These are phyloP conservation scores for Phytopythium montanum DNA, from an alignment of 352 stramenopile genomes.

Conservation along the genomic window DNA sequence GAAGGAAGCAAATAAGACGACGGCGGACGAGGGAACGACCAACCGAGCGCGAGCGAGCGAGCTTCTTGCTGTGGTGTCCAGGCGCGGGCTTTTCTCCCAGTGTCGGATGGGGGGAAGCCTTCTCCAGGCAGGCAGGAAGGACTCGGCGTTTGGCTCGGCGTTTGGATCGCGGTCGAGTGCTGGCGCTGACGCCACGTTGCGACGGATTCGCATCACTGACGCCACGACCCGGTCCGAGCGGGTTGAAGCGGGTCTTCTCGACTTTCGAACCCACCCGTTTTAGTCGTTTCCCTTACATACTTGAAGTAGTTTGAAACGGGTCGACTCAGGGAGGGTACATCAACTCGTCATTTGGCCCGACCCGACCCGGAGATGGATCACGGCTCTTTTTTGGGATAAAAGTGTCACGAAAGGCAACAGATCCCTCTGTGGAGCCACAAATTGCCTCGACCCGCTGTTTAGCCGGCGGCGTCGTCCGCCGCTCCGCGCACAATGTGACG, in stretches of 20 bases:
- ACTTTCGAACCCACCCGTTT: constrained; percentile 1
- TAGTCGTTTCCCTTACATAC: background rate
- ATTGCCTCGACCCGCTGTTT: too few relatives aligned
- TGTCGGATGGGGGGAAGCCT: too few relatives aligned
- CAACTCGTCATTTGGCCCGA: background rate
- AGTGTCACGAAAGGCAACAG: background rate
- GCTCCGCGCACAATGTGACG: too few relatives aligned
- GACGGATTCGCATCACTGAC: constrained; percentile 16
- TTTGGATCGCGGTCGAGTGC: background rate
- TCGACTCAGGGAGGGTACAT: background rate
- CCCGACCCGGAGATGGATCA: background rate
- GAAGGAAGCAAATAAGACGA: too few relatives aligned
- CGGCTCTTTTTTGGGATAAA: background rate
- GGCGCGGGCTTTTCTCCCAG: too few relatives aligned
- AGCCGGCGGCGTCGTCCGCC: too few relatives aligned
- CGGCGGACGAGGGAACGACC: too few relatives aligned
- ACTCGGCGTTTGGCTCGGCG: too few relatives aligned
- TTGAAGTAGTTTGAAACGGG: background rate
- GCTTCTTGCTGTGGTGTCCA: too few relatives aligned
- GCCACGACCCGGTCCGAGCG: background rate
- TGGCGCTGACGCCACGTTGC: constrained; percentile 6
- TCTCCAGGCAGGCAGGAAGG: too few relatives aligned
- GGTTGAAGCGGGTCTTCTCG: background rate
- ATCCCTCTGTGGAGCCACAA: too few relatives aligned
- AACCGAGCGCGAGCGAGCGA: too few relatives aligned